Percentiles rank a stretch among this genome's conserved stretches.
Evolutionary conservation across 139 green algal species (phyloP).

Genomic region (Medakamo hakoo): DNA sequence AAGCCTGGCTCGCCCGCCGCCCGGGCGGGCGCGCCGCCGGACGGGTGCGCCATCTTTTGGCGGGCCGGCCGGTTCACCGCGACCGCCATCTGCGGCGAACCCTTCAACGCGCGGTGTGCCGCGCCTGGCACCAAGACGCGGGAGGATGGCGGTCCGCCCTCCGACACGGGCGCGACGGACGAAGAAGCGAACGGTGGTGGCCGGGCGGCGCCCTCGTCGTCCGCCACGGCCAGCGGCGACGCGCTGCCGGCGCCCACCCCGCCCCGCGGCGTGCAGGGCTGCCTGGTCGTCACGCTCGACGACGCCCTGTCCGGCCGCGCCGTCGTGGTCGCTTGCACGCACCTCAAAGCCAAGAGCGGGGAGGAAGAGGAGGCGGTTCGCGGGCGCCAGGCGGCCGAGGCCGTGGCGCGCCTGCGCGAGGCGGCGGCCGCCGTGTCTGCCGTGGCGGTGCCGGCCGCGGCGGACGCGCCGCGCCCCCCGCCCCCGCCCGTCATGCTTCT

Average conservation of each 20-base stretch:
- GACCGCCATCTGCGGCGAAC: no score
- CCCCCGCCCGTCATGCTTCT: not conserved
- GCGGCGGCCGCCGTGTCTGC: not conserved
- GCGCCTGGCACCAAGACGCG: no score
- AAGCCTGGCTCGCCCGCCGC: slow-evolving; percentile 6
- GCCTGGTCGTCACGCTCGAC: not conserved
- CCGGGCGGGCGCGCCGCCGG: slow-evolving; percentile 19
- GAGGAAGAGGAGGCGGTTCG: not conserved
- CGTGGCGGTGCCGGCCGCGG: no score
- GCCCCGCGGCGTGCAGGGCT: not conserved
- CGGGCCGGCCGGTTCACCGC: slow-evolving; percentile 2
- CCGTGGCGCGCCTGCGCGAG: not conserved
- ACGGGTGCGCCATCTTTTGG: slow-evolving; percentile 39
- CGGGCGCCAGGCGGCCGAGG: not conserved
- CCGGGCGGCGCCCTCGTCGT: no score
- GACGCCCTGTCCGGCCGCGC: not conserved
- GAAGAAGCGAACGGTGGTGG: no score
- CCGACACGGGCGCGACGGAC: no score
- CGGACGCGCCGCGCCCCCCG: no score
- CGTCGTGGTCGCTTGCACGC: not conserved
- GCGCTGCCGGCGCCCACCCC: no score
- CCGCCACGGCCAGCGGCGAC: no score
- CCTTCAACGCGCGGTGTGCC: not conserved
- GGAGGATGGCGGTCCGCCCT: no score
- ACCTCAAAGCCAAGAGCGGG: not conserved